Base-by-base conservation (phyloP, 2,329 filamentous ascomycete genomes). In the Dichotomopilus funicola region DNA sequence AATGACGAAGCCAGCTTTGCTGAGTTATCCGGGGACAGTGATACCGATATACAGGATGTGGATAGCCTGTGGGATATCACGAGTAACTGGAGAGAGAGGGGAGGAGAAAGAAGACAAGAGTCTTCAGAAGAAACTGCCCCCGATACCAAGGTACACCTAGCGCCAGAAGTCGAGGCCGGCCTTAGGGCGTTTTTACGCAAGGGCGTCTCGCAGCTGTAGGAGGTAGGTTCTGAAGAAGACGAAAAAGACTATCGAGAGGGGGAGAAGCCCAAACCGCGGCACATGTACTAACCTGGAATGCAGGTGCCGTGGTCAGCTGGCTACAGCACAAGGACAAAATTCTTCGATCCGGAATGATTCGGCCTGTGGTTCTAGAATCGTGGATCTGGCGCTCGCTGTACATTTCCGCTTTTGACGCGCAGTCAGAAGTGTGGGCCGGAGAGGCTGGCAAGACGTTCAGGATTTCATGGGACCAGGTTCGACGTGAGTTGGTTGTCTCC, bases 321-420 rank as follows among this genome's bases (percentile, higher is more conserved):
- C 9, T 58, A 8, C 51, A 51, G 2, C 19, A 55, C 6, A 51
- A 44, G 40, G 33, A 41, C 5, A 44, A 9, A 2, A 48, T 49
- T 19, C 47, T 56, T 5, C 53, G 48, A 35, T 19, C 33, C 1
- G 47, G 41, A 1, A 6, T 52, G 7, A n/a, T 61, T 10, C 34
- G 49, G 6, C 49, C 33, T 3, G 9, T 52, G 7, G 6, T 51
- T 9, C 33, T 59, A 1, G 49, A 59, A 31, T 50, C 57, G 2
- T 56, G 42, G 36, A 13, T 59, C 13, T 61, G 59, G 59, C 47
- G 51, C 37, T 46, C 47, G n/a, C 45, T 57, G 6, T 59, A 45
- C 56, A 45, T 53, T 11, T 8, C 36, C 1, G 36, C 57, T 8
- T 57, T 61, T 12, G 51, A 53, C 38, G 34, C 36, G 1, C 41